phyloP scores from a whole-genome alignment of 2,329 filamentous ascomycete genomes.

The Xylaria sp. region DNA sequence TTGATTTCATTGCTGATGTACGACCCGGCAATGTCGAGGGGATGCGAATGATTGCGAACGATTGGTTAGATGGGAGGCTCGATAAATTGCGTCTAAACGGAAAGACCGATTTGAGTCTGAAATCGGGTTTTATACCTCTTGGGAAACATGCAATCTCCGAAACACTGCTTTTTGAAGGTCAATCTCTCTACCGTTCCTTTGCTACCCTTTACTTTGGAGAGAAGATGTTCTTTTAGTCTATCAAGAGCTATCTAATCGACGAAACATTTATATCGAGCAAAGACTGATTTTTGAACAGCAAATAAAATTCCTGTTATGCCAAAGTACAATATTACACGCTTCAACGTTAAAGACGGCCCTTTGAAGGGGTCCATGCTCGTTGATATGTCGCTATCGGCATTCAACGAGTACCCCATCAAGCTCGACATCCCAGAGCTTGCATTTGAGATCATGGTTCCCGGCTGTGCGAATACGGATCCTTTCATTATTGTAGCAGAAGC shows the following conservation, averaged over 20 bases:
- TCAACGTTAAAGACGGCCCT: constrained; percentile 78
- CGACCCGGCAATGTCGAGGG: constrained; percentile 79
- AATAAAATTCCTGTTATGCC: constrained; percentile 80
- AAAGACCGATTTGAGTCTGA: constrained; percentile 76
- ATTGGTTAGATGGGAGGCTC: constrained; percentile 86
- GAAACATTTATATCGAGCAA: constrained; percentile 15
- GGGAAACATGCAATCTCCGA: constrained; percentile 81
- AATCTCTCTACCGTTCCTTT: constrained; percentile 73
- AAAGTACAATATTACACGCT: constrained; percentile 80
- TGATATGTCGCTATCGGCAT: constrained; percentile 76
- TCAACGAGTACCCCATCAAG: constrained; percentile 82
- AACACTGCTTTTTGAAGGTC: constrained; percentile 83
- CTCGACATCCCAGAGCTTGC: constrained; percentile 80
- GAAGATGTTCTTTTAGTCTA: constrained; percentile 57
- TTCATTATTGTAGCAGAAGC: constrained; percentile 84
- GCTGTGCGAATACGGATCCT: constrained; percentile 76
- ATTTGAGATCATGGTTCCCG: constrained; percentile 86
- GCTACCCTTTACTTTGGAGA: constrained; percentile 69
- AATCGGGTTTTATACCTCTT: constrained; percentile 80
- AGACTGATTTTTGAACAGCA: constrained; percentile 61
- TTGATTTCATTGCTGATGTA: constrained; percentile 84
- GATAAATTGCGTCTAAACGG: constrained; percentile 76
- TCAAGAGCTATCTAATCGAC: constrained; percentile 32
- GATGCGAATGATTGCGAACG: constrained; percentile 82
- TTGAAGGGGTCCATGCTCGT: constrained; percentile 76